These are phyloP conservation scores for Scenedesmus sp. DNA, from an alignment of 163 green algal species.

Conservation along the genomic window DNA sequence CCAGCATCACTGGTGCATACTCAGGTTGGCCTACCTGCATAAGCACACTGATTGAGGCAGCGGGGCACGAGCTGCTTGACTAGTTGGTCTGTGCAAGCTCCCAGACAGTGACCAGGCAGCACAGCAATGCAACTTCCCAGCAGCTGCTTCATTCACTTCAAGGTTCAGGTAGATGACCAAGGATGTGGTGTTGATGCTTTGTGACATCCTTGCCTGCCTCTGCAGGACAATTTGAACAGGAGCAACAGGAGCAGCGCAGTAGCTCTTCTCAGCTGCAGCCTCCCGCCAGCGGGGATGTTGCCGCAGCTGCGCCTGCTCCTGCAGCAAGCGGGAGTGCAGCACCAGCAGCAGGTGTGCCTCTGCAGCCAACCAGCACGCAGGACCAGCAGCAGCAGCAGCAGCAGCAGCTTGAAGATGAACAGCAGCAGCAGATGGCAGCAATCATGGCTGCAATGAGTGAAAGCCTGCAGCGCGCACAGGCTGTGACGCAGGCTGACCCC, in stretches of 20 bases:
- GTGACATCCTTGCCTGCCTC: not conserved
- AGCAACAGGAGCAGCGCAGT: not conserved
- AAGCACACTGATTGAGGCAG: not conserved
- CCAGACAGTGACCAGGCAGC: not conserved
- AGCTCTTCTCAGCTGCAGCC: not conserved
- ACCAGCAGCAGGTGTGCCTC: not conserved
- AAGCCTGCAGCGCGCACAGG: slow-evolving; percentile 7
- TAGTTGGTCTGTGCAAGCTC: not conserved
- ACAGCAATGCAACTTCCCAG: not conserved
- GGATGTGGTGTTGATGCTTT: not conserved
- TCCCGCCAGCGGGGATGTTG: not conserved
- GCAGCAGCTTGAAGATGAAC: not conserved
- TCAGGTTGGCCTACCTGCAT: not conserved
- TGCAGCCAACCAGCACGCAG: not conserved
- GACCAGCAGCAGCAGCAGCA: not conserved
- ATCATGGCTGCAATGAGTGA: not conserved
- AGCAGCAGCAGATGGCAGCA: slow-evolving; percentile 11
- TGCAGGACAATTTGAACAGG: not conserved
- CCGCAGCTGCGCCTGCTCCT: not conserved
- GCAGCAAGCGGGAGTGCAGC: not conserved
- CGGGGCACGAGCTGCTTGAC: not conserved
- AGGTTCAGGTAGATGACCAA: not conserved
- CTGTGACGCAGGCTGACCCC: not conserved
- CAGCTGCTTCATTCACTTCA: not conserved
- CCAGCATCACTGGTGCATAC: slow-evolving; percentile 44